These are phyloP conservation scores for Naganishia cerealis DNA, from an alignment of 1,284 basidiomycete genomes.

Conservation along the genomic window DNA sequence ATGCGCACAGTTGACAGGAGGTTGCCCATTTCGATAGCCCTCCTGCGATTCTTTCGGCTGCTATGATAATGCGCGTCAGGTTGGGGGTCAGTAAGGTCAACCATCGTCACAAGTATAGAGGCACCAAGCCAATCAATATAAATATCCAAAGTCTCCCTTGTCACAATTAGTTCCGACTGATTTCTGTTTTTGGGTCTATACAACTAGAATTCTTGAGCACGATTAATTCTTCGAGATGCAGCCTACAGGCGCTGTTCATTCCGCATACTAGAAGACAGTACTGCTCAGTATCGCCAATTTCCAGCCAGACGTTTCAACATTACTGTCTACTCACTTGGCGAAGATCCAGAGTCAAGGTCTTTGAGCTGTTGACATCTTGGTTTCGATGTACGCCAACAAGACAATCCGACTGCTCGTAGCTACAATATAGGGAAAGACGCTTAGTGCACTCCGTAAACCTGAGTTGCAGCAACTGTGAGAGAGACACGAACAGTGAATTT, in stretches of 20 bases:
- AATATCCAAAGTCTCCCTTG: neutral
- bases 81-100: no score
- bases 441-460: neutral
- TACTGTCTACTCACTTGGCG: conserved; percentile 59
- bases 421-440: conserved; percentile 29
- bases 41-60: no score
- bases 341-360: conserved; percentile 78
- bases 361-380: conserved; percentile 86
- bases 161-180: conserved; percentile 3
- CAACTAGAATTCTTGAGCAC: neutral
- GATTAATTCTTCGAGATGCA: neutral
- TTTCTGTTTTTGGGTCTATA: neutral
- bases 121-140: neutral
- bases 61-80: no score
- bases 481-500: conserved; percentile 47
- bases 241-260: neutral
- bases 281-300: neutral
- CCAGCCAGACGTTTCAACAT: neutral
- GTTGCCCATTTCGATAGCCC: no score
- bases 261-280: neutral
- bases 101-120: neutral
- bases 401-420: conserved; percentile 86
- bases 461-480: neutral
- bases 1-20: no score
- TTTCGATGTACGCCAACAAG: conserved; percentile 92